Evolutionary conservation across 495 filamentous ascomycete genomes (phyloP).

Genomic region (Thermothielavioides terrestris): DNA sequence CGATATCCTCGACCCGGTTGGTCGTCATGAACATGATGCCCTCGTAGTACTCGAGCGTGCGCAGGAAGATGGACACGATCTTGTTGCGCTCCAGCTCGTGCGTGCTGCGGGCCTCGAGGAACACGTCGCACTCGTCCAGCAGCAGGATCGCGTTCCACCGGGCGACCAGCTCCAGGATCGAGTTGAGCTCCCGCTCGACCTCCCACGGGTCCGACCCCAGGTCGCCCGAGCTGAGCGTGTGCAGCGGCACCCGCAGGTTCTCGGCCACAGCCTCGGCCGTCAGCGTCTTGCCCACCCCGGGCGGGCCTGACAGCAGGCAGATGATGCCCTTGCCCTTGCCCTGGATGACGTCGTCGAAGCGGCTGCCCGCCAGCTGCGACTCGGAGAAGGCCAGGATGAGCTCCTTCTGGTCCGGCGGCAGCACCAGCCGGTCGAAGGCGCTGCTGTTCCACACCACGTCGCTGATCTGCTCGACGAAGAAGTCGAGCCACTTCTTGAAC

Average conservation of each 20-base stretch:
- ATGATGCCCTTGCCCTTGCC: slow-evolving; percentile 56
- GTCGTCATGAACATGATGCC: slow-evolving; percentile 56
- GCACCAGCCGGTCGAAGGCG: slow-evolving; percentile 49
- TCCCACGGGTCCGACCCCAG: slow-evolving; percentile 41
- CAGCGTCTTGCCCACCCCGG: slow-evolving; percentile 52
- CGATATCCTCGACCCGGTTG: slow-evolving; percentile 43
- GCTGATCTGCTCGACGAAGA: slow-evolving; percentile 26
- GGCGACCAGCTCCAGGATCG: slow-evolving; percentile 42
- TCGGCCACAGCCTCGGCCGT: slow-evolving; percentile 51
- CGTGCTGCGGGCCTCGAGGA: slow-evolving; percentile 50
- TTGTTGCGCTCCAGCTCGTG: slow-evolving; percentile 47
- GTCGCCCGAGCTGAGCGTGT: slow-evolving; percentile 48
- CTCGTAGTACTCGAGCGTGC: slow-evolving; percentile 47
- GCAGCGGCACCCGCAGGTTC: slow-evolving; percentile 42
- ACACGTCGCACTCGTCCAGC: slow-evolving; percentile 62
- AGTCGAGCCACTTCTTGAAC: slow-evolving; percentile 38
- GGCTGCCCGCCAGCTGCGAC: slow-evolving; percentile 37
- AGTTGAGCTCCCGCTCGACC: slow-evolving; percentile 43
- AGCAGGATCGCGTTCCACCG: slow-evolving; percentile 49
- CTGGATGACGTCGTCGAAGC: slow-evolving; percentile 53
- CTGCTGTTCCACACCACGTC: slow-evolving; percentile 44
- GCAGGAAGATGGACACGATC: slow-evolving; percentile 49
- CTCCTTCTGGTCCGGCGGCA: slow-evolving; percentile 44
- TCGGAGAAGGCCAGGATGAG: slow-evolving; percentile 46
- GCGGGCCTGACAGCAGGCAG: slow-evolving; percentile 48